These are phyloP conservation scores for Raffaelea ambrosiae DNA, from an alignment of 2,329 filamentous ascomycete genomes.

Conservation along the genomic window DNA sequence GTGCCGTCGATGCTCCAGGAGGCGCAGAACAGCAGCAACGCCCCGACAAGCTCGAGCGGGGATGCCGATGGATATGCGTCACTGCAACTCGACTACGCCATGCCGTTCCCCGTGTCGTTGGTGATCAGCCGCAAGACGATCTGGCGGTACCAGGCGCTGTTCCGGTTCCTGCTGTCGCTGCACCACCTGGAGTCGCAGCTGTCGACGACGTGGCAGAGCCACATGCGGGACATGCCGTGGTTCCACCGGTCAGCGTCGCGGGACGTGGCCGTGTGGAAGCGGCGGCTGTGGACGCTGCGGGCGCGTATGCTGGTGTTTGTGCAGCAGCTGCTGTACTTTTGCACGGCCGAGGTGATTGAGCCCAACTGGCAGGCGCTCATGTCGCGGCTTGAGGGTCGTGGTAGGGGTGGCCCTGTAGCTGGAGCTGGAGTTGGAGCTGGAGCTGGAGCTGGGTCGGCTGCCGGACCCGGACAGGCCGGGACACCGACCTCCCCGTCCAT, in stretches of 20 bases:
- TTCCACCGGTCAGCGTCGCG: conserved; percentile 66
- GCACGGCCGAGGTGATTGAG: conserved; percentile 93
- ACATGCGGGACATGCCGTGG: conserved; percentile 76
- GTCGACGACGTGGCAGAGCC: conserved; percentile 81
- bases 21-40: conserved; percentile 64
- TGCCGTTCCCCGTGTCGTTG: conserved; percentile 90
- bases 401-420: no score
- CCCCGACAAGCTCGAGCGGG: conserved; percentile 69
- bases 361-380: conserved; percentile 95
- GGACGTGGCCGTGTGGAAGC: conserved; percentile 83
- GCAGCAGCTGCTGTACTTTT: conserved; percentile 94
- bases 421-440: conserved; percentile 30
- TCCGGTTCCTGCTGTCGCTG: conserved; percentile 84
- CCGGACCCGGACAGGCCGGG: conserved; percentile 18
- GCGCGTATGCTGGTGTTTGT: conserved; percentile 96
- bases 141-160: conserved; percentile 93
- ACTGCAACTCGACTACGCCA: conserved; percentile 84
- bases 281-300: conserved; percentile 81
- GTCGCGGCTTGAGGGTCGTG: conserved; percentile 59
- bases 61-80: conserved; percentile 87
- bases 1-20: conserved; percentile 57
- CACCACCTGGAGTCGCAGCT: conserved; percentile 84
- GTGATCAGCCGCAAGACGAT: conserved; percentile 95
- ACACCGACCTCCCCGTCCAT: conserved; percentile 1
- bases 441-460: not conserved